Base-by-base conservation (phyloP, 2,329 filamentous ascomycete species). In the Trichoderma gracile region DNA sequence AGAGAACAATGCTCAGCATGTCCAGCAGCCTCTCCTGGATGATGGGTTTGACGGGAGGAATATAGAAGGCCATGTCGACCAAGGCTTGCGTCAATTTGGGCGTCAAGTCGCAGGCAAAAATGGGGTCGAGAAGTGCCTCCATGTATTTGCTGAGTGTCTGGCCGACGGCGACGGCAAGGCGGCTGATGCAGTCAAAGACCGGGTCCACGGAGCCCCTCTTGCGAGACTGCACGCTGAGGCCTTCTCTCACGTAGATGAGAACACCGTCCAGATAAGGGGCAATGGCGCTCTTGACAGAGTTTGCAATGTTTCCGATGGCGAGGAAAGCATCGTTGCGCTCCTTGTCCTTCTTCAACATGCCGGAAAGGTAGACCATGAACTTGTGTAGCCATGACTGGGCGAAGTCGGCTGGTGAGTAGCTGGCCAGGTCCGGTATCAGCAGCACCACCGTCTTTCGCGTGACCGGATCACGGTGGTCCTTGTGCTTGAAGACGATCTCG, bases 141-240 rank as follows among this genome's bases (percentile, higher is more conserved):
- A 99, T 97, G 74, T 98, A 97, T 78, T 98, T 99, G 83, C 92
- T 98, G 60, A 99, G 82, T 0, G 94, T 95, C 78, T 99, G 95
- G 1, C 95, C 95, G 33, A 98, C 95, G 3, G 95, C 95, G 52
- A 96, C 90, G 0, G 95, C 93, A 59, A 99, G 85, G 80, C 96
- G 93, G 76, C 96, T 99, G 75, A 99, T 96, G 77, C 95, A 99
- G 77, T 97, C 92, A 72, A 98, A 98, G 67, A 98, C 94, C 0
- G 94, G 93, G 68, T 89, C 87, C 21, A 89, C 86, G 2, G 85
- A 85, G 33, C 84, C 84, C 67, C 84, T 78, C 72, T 85, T 87
- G 33, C 85, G 80, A 70, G 92, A 92, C 78, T 93, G 92, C 42
- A 93, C 78, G 67, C 91, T 92, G 57, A 97, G 85, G 0, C 93